These are phyloP conservation scores for Colletotrichum navitas DNA, from an alignment of 2,329 filamentous ascomycete species.

Conservation along the genomic window DNA sequence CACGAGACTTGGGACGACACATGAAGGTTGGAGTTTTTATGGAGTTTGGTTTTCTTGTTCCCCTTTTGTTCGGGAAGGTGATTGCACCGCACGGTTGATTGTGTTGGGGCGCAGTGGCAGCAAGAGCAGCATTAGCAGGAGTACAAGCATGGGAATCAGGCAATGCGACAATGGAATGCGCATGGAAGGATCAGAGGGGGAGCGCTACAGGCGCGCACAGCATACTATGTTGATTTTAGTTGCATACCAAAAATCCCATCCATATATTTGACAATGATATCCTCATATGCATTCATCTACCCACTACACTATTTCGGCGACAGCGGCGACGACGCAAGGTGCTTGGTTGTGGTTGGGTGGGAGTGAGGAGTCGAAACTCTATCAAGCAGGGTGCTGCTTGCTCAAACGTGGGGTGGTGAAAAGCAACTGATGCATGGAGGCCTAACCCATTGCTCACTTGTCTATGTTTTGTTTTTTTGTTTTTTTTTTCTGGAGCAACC, in stretches of 20 bases:
- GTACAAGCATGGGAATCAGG: constrained; percentile 24
- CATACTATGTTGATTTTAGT: constrained; percentile 17
- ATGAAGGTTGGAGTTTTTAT: constrained; percentile 13
- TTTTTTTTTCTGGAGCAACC: background rate
- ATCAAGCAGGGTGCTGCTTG: constrained; percentile 32
- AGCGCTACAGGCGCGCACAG: constrained; percentile 17
- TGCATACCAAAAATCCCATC: constrained; percentile 32
- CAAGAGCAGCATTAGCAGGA: constrained; percentile 24
- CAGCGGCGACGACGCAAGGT: background rate
- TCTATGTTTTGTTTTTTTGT: too few relatives aligned
- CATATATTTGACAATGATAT: constrained; percentile 26
- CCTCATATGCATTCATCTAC: background rate
- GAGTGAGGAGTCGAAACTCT: background rate
- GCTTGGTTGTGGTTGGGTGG: background rate
- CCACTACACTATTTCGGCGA: background rate
- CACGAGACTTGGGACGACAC: constrained; percentile 17
- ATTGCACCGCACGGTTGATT: constrained; percentile 13
- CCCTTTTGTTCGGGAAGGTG: background rate
- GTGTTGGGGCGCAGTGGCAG: constrained; percentile 9
- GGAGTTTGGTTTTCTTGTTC: background rate
- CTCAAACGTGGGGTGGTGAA: constrained; percentile 18
- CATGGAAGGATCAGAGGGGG: background rate
- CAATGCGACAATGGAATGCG: constrained; percentile 34
- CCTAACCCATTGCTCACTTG: constrained; percentile 28
- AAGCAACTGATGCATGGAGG: constrained; percentile 32